A percentile compares a stretch with the other conserved stretches of the same genome.
Conservation (phyloP, 306 rosid species). For the Castanea crenata region DNA sequence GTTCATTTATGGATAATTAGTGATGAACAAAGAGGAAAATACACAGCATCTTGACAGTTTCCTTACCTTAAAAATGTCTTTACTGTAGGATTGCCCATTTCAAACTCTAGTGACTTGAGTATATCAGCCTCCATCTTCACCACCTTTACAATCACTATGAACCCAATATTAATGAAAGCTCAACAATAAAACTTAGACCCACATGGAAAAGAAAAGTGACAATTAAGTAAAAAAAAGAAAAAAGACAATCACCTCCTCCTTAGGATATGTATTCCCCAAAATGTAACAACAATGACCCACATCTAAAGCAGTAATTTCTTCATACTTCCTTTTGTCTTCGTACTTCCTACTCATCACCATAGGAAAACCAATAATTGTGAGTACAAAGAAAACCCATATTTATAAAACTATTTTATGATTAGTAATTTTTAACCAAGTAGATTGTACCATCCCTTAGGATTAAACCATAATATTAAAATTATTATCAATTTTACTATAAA, state of each 20-base stretch:
- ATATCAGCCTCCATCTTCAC: constrained; percentile 82
- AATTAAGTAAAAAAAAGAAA: not conserved
- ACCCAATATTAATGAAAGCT: not conserved
- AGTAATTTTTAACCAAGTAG: no score
- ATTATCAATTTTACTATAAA: no score
- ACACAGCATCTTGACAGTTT: not conserved
- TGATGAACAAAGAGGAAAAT: not conserved
- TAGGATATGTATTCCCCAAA: constrained; percentile 66
- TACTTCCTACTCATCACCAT: constrained; percentile 51
- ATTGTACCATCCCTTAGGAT: no score
- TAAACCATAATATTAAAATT: no score
- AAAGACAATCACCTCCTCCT: constrained; percentile 51
- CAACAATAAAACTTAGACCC: not conserved
- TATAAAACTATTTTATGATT: no score
- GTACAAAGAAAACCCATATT: not conserved
- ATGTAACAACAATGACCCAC: constrained; percentile 68
- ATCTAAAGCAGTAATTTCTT: constrained; percentile 74
- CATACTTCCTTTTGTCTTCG: constrained; percentile 77
- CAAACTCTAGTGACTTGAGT: constrained; percentile 63
- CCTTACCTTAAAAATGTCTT: constrained; percentile 72
- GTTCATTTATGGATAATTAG: not conserved
- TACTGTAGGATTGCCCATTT: constrained; percentile 79
- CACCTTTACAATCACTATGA: constrained; percentile 38
- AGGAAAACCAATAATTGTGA: not conserved
- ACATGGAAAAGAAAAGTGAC: not conserved